These are phyloP conservation scores for Lanzia echinophila DNA, from an alignment of 2,329 filamentous ascomycete genomes.

Conservation along the genomic window DNA sequence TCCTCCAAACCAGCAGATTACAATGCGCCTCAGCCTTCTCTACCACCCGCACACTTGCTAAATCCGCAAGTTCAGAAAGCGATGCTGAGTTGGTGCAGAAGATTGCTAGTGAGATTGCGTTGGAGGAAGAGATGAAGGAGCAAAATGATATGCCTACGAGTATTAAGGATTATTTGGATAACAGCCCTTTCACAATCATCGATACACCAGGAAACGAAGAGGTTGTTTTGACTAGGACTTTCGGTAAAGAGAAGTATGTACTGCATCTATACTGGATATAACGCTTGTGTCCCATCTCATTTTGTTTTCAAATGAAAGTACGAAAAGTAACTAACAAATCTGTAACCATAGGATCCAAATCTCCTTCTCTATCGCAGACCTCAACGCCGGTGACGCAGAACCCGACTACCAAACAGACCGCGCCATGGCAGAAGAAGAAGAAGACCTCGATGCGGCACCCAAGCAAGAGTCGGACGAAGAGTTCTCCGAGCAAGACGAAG, in stretches of 20 bases:
- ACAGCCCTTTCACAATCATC: constrained; percentile 74
- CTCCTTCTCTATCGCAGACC: constrained; percentile 77
- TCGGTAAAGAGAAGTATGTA: constrained; percentile 78
- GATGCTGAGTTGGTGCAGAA: constrained; percentile 81
- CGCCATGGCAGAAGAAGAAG: constrained; percentile 49
- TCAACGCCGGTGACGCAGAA: constrained; percentile 59
- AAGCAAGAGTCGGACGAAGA: constrained; percentile 50
- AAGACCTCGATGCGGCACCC: constrained; percentile 35
- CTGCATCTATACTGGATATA: not conserved
- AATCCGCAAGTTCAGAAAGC: constrained; percentile 37
- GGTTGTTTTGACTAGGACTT: constrained; percentile 74
- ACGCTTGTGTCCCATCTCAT: constrained; percentile 20
- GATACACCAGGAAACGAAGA: constrained; percentile 83
- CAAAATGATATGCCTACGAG: constrained; percentile 65
- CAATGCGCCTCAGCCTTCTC: constrained; percentile 28
- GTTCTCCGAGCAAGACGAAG: constrained; percentile 42
- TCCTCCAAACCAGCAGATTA: constrained; percentile 24
- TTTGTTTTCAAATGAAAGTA: constrained; percentile 24
- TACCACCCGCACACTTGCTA: constrained; percentile 38
- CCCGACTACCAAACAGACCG: constrained; percentile 51
- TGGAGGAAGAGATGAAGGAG: constrained; percentile 74
- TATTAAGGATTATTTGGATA: constrained; percentile 83
- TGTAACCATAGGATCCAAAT: constrained; percentile 57
- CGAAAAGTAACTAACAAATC: not conserved
- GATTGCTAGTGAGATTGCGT: constrained; percentile 73